Base-by-base conservation (phyloP, 2,329 filamentous ascomycete genomes). In the Ceratocystis eucalypticola region DNA sequence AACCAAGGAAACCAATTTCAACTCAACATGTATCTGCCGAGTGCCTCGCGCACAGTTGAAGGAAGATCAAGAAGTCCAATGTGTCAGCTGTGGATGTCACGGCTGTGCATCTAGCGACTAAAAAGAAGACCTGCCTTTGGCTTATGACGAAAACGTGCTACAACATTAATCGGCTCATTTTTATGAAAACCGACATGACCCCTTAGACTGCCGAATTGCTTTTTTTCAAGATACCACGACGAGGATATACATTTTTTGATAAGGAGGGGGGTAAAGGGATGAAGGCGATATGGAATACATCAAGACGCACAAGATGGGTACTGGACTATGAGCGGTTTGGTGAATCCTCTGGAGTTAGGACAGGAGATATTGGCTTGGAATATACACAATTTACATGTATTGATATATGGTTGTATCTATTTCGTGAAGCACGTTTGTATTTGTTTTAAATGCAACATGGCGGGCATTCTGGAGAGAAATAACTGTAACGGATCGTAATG, bases 1-100 rank as follows among this genome's bases (percentile, higher is more conserved):
- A 77, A 96, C 94, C n/a, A 97, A 97, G 77, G 94, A 99, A 80
- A 99, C 94, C 37, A 99, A 99, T 76, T 99, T 97, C 80, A 94
- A 93, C 76, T 89, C 90, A 70, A 99, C 93, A 0, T 99, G 94
- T 75, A 94, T 99, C 73, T 99, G 94, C 76, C 89, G 94, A 64
- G 93, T 99, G 63, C 94, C 94, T 1, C 88, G 88, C 74, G 87
- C 90, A 41, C 85, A 95, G 75, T 77, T 99, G 73, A 96, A 96
- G 76, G 91, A 96, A 72, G 87, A 91, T 53, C 88, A 94, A 74
- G 88, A 89, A 46, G 87, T 97, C 41, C 88, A 97, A 76, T 99
- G 94, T 74, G 91, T 97, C 64, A 96, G 84, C 76, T 99, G 94
- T 76, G 94, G 94, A 7, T 99, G 94, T 75, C 82, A 89, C 73